Evolutionary conservation across 805 yeast genomes (phyloP), one percentile per base, ranked within the genome.

Genomic region (Starmerella potacharoeniae): DNA sequence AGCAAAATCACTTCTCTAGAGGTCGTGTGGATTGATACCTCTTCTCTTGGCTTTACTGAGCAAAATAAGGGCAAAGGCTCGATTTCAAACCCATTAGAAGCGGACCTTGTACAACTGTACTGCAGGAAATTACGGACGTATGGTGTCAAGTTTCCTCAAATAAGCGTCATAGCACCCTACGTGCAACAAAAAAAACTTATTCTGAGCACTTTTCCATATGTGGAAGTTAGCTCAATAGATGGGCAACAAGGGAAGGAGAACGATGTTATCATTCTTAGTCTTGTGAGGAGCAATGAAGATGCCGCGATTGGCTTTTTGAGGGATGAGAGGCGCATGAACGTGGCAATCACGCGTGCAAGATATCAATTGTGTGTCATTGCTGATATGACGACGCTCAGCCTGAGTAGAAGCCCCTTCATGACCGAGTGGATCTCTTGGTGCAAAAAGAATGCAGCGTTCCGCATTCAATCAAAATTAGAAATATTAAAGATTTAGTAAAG

Each of bases 161-260:
- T 45, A 8, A 37, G 49, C 6, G 37, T 45, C n/a, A 35, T 45
- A 16, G 5, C 49, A 8, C 49, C 49, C 14, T 45, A 45, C 13
- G 28, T 5, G 7, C 39, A 16, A 8, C 49, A 45, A 37, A 35
- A 33, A 17, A 29, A 9, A 29, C 17, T 45, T 7, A 8, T 13
- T 4, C 29, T 4, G 30, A 16, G 29, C 5, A 35, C 1, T 14
- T 5, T 35, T 5, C 39, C 52, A 14, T 42, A 28, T 5, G 83
- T 79, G 58, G 89, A 84, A 64, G 84, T 86, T 67, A 85, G 85
- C 63, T 85, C 95, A 0, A 86, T 86, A 56, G 95, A 86, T 75
- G 95, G 95, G 2, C 86, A 84, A 65, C 95, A 84, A 71, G 90
- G 89, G 60, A 93, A 86, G 68, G 95, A 86, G 65, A 86, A 85